Evolutionary conservation across 495 filamentous ascomycete species (phyloP), one percentile per base, ranked within the genome.

Genomic region (Penicillium soppii): DNA sequence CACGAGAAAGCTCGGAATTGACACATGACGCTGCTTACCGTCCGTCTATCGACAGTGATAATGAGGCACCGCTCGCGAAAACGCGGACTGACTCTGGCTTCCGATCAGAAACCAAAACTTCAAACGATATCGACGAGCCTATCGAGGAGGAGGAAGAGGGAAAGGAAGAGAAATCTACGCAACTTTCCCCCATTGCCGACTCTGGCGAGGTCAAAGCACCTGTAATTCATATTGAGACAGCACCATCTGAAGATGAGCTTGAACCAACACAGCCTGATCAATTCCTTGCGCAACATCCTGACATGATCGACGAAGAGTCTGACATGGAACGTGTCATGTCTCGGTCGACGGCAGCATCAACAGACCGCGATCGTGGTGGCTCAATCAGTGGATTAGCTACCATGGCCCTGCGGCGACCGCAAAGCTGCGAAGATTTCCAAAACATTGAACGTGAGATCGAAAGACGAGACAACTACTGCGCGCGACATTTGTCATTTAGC

Each of bases 401-500:
- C 47, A 68, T 70, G 58, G 59, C 63, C 43, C 58, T 81, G 17
- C 71, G 71, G n/a, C 70, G 72, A 15, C 69, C 73, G 2, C 73
- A 73, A 52, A 81, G 78, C 41, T 68, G 68, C 41, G 60, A 67
- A 46, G 67, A 72, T 16, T 46, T 78, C 9, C 33, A 54, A 13
- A 49, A 25, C 2, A 29, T 21, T 20, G 52, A 67, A 57, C 59
- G 59, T 21, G 57, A 56, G 7, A 41, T 49, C 27, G 46, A 59
- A 29, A 58, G 60, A 2, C 49, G 61, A 36, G 57, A 70, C 9
- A 56, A 65, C 7, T 63, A 75, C 10, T 95, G 84, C 79, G 83
- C 91, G 0, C 82, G 91, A 5, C 88, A 91, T 43, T 74, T 97
- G 50, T 95, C 90, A 4, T 97, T 97, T 63, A 88, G 86, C 54